Evolutionary conservation across 2,329 filamentous ascomycete genomes (phyloP).

Genomic region (Talaromyces sp.): DNA sequence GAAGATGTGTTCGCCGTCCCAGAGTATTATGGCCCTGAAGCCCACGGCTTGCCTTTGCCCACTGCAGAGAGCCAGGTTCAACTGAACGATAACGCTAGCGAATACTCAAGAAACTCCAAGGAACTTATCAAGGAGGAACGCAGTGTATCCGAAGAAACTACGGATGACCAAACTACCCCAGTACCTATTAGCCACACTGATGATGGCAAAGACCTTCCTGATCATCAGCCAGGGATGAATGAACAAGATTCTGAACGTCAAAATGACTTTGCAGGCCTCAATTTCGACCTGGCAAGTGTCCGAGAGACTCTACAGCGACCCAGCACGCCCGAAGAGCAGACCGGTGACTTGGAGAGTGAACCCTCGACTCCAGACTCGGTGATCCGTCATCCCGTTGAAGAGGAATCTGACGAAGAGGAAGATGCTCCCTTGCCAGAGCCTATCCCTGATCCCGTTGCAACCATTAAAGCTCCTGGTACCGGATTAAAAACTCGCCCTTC

Average conservation of each 20-base stretch:
- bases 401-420: constrained; percentile 32
- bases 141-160: constrained; percentile 17
- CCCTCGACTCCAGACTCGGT: constrained; percentile 82
- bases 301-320: constrained; percentile 35
- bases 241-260: background rate
- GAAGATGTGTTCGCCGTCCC: constrained; percentile 61
- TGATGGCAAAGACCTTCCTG: constrained; percentile 32
- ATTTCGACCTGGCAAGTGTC: constrained; percentile 39
- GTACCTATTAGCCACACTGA: constrained; percentile 20
- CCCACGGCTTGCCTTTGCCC: constrained; percentile 39
- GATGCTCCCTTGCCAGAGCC: constrained; percentile 42
- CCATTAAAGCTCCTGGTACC: constrained; percentile 80
- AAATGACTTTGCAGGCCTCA: constrained; percentile 32
- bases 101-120: constrained; percentile 46
- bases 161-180: constrained; percentile 27
- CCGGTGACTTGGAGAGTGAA: constrained; percentile 51
- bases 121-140: constrained; percentile 21
- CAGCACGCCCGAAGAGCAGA: constrained; percentile 49
- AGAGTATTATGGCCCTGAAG: constrained; percentile 42
- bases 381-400: constrained; percentile 66
- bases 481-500: constrained; percentile 86
- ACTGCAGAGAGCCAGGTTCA: constrained; percentile 31
- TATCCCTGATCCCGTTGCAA: constrained; percentile 77
- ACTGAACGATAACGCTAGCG: constrained; percentile 52
- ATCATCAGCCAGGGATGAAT: background rate